A percentile compares a stretch with the other conserved stretches of the same genome.
Conservation (phyloP, 148 eudicot genomes). For the Silene uniflora region DNA sequence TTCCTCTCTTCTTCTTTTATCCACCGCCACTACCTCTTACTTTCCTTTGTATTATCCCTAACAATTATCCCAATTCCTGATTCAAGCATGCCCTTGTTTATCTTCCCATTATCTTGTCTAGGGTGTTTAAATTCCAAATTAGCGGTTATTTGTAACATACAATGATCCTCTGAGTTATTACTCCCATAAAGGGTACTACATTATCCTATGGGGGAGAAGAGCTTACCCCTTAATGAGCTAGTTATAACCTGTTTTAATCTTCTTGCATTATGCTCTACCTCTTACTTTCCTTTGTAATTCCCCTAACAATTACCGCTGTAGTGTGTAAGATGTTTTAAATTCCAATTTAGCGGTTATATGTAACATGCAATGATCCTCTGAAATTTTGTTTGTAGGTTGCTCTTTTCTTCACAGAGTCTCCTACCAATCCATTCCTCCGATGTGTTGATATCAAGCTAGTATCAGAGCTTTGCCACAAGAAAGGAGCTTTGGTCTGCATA, state of each 20-base stretch:
- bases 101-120: background rate
- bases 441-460: slow-evolving; percentile 86
- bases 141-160: background rate
- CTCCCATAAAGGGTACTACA: background rate
- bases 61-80: background rate
- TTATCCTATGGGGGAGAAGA: background rate
- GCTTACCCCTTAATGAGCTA: background rate
- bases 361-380: background rate
- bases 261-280: background rate
- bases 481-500: slow-evolving; percentile 79
- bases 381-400: slow-evolving; percentile 31
- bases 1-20: background rate
- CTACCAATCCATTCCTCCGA: slow-evolving; percentile 90
- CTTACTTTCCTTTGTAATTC: background rate
- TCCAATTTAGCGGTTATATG: background rate
- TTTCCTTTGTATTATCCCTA: background rate
- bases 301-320: background rate
- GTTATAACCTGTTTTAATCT: background rate
- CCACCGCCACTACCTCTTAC: background rate
- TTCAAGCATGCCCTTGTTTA: too few species aligned
- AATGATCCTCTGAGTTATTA: background rate
- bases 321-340: background rate
- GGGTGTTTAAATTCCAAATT: background rate
- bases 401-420: slow-evolving; percentile 89
- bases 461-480: slow-evolving; percentile 77